Conservation (phyloP, 352 stramenopile genomes). For the Aphanomyces astaci region DNA sequence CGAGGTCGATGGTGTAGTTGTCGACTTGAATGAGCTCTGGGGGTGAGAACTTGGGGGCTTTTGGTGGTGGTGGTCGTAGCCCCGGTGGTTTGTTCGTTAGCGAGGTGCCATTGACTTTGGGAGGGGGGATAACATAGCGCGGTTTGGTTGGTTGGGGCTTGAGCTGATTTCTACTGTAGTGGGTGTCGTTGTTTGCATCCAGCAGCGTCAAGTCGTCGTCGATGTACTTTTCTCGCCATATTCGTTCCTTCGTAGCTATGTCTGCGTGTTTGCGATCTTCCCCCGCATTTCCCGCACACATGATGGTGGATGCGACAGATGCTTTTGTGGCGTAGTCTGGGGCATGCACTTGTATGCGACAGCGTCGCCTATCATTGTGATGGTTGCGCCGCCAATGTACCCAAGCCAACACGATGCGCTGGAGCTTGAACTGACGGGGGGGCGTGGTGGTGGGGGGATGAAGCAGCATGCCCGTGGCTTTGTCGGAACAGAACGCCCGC, state of each 20-base stretch:
- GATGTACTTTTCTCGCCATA: constrained; percentile 2
- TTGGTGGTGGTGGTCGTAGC: no score
- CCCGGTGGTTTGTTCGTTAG: no score
- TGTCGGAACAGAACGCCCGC: not conserved
- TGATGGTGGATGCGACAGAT: not conserved
- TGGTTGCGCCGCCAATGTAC: constrained; percentile 1
- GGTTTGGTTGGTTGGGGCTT: not conserved
- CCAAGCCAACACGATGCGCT: constrained; percentile 3
- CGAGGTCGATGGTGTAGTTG: not conserved
- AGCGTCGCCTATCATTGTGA: not conserved
- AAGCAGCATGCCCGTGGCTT: not conserved
- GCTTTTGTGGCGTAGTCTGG: not conserved
- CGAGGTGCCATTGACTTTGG: no score
- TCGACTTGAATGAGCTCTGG: constrained; percentile 6
- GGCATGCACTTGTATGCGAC: not conserved
- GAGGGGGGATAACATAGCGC: not conserved
- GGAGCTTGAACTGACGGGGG: not conserved
- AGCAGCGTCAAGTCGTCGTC: not conserved
- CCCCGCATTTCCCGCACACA: not conserved
- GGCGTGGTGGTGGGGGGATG: not conserved
- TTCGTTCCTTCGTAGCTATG: no score
- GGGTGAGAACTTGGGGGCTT: not conserved
- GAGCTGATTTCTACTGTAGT: not conserved
- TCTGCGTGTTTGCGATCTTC: no score
- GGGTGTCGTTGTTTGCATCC: not conserved